phyloP scores from a whole-genome alignment of 139 green algal genomes.

The Chlamydomonas sp. region DNA sequence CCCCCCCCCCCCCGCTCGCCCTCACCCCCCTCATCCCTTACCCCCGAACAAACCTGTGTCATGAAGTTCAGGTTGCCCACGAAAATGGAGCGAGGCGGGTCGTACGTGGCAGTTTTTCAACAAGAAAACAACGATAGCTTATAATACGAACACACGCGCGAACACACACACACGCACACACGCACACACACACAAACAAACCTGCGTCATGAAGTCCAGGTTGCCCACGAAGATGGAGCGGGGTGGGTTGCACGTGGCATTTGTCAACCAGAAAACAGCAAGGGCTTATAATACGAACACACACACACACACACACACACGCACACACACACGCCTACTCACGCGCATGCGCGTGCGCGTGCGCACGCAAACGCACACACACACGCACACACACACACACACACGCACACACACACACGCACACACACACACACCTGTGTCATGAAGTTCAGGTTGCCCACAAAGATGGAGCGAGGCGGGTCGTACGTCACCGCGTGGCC shows the following conservation, averaged over 20 bases:
- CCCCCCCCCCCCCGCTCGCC: neutral
- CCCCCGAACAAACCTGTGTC: conserved; percentile 36
- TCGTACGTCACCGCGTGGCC: conserved; percentile 52
- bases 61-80: conserved; percentile 79
- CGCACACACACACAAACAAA: conserved; percentile 25
- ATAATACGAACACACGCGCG: too few species aligned
- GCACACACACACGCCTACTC: too few species aligned
- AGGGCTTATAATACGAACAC: too few species aligned
- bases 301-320: too few species aligned
- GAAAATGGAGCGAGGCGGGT: conserved; percentile 68
- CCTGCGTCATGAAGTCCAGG: conserved; percentile 61
- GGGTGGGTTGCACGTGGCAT: conserved; percentile 60
- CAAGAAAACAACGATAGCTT: too few species aligned
- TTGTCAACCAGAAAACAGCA: too few species aligned
- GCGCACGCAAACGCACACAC: too few species aligned
- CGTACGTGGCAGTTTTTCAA: too few species aligned
- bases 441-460: conserved; percentile 80
- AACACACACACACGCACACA: too few species aligned
- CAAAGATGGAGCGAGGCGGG: conserved; percentile 63
- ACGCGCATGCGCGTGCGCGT: too few species aligned
- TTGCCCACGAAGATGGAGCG: conserved; percentile 84
- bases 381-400: neutral
- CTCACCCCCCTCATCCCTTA: neutral
- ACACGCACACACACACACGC: neutral
- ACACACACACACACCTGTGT: conserved; percentile 36